Conservation (phyloP, 2,329 filamentous ascomycete species). For the Arthroderma sp. region DNA sequence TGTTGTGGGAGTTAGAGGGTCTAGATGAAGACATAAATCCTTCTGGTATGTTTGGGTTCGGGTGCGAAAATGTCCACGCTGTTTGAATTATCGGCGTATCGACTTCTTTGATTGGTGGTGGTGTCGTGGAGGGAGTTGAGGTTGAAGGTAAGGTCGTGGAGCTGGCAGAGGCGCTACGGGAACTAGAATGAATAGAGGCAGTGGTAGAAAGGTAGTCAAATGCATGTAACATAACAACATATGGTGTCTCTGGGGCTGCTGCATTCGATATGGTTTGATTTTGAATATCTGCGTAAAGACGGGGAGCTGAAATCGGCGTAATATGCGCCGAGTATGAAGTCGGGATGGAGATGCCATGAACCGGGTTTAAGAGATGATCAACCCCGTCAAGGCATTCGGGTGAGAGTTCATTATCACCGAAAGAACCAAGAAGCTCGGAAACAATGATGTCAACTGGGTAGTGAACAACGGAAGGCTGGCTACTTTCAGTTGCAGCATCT, state of each 20-base stretch:
- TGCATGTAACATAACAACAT: conserved; percentile 84
- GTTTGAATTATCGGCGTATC: conserved; percentile 31
- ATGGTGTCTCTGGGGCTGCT: conserved; percentile 76
- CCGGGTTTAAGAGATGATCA: conserved; percentile 69
- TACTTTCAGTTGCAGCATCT: conserved; percentile 27
- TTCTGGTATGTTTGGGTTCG: conserved; percentile 28
- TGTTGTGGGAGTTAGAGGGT: conserved; percentile 83
- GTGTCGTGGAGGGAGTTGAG: conserved; percentile 18
- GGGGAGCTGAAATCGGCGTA: conserved; percentile 81
- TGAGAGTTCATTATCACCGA: conserved; percentile 92
- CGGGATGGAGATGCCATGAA: conserved; percentile 84
- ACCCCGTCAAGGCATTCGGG: conserved; percentile 95
- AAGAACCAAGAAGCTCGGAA: conserved; percentile 83
- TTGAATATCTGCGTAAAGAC: conserved; percentile 68
- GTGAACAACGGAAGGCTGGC: conserved; percentile 13
- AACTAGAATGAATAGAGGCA: conserved; percentile 21
- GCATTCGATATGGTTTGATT: conserved; percentile 50
- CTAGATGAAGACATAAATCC: conserved; percentile 24
- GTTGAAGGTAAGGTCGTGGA: conserved; percentile 5
- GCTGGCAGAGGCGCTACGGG: conserved; percentile 10
- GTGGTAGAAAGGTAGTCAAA: conserved; percentile 70
- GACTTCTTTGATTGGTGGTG: conserved; percentile 23
- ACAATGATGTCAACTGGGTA: conserved; percentile 70
- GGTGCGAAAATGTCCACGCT: conserved; percentile 36
- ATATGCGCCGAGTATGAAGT: conserved; percentile 86